These are phyloP conservation scores for Blastocystis sp. DNA, from an alignment of 352 stramenopile genomes.

Conservation along the genomic window DNA sequence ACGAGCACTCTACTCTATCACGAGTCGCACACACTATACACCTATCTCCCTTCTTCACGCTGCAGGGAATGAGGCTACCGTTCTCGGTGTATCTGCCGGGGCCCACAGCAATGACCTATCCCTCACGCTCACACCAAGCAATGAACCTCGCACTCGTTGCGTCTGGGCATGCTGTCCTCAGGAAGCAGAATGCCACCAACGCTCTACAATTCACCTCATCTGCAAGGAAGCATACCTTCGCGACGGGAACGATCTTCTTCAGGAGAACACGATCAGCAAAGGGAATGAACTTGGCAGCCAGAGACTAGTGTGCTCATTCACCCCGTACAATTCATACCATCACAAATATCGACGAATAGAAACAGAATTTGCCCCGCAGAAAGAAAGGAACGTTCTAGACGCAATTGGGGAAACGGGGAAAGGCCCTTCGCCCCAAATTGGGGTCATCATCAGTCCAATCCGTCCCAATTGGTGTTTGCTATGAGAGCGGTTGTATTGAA, in stretches of 20 bases:
- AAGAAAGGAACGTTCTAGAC: neutral
- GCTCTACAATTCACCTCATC: slow-evolving; percentile 56
- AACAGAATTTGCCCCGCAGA: neutral
- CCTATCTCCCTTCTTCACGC: slow-evolving; percentile 70
- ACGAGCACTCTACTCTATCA: slow-evolving; percentile 61
- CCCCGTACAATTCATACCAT: neutral
- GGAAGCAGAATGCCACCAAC: slow-evolving; percentile 71
- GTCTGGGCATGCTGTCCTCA: slow-evolving; percentile 55
- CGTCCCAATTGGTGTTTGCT: too few relatives aligned
- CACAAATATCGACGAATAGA: neutral
- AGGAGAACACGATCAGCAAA: slow-evolving; percentile 71
- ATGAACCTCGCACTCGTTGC: slow-evolving; percentile 67
- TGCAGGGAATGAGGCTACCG: slow-evolving; percentile 67
- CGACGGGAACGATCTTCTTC: slow-evolving; percentile 69
- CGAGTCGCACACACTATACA: neutral
- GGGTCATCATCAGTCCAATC: too few relatives aligned
- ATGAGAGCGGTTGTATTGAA: too few relatives aligned
- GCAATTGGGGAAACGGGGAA: neutral
- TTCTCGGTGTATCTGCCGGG: slow-evolving; percentile 63
- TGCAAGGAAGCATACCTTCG: slow-evolving; percentile 59
- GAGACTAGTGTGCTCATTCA: slow-evolving; percentile 44
- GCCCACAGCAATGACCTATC: slow-evolving; percentile 70
- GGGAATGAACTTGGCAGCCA: slow-evolving; percentile 69
- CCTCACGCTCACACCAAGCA: neutral
- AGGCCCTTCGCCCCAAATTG: too few relatives aligned